Evolutionary conservation across 495 filamentous ascomycete species (phyloP).

Genomic region (Chaetomium tenue): DNA sequence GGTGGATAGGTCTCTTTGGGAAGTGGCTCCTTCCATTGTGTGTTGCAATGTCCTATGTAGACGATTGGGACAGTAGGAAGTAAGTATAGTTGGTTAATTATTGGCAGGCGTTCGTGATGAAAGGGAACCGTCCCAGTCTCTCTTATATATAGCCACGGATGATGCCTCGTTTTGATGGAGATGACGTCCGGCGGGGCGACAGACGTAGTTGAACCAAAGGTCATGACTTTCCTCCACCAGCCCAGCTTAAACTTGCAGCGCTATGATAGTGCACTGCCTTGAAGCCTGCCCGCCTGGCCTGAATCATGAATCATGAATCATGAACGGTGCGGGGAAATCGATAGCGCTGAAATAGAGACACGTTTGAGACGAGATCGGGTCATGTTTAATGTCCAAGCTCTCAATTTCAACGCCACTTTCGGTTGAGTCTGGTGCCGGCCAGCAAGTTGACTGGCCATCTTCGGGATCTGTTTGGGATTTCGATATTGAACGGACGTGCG

Average conservation of each 20-base stretch:
- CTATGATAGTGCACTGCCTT: not conserved
- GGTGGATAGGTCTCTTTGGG: conserved; percentile 29
- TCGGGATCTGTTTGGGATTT: not conserved
- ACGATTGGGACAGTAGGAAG: too few species aligned
- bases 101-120: not conserved
- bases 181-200: conserved; percentile 8
- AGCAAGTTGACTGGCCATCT: not conserved
- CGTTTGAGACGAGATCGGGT: not conserved
- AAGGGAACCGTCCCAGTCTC: not conserved
- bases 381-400: not conserved
- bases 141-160: not conserved
- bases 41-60: conserved; percentile 30
- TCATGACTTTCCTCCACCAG: not conserved
- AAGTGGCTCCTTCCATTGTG: conserved; percentile 35
- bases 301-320: conserved; percentile 5
- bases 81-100: not conserved
- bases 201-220: not conserved
- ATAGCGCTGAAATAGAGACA: not conserved
- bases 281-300: too few species aligned
- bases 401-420: not conserved
- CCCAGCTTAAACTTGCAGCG: not conserved
- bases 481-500: not conserved
- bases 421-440: not conserved
- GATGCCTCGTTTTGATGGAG: not conserved
- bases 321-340: not conserved